Percentiles rank a stretch among this genome's conserved stretches.
Evolutionary conservation across 2,329 filamentous ascomycete species (phyloP).

Genomic region (Cladosporium velox): DNA sequence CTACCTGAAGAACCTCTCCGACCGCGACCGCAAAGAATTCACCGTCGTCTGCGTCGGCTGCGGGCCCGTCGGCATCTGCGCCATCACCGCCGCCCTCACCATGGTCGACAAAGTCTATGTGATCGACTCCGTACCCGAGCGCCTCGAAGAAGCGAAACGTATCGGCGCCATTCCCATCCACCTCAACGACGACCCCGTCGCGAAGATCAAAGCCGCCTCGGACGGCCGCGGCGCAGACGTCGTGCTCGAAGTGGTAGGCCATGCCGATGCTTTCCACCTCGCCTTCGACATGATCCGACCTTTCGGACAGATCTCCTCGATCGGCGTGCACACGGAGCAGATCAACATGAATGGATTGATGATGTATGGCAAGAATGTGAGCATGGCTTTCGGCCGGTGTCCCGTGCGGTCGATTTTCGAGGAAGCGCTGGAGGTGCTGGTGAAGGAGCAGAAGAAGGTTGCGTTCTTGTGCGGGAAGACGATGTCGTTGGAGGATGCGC

Average conservation of each 20-base stretch:
- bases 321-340: constrained; percentile 49
- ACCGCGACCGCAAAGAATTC: constrained; percentile 62
- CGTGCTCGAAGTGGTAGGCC: constrained; percentile 62
- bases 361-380: constrained; percentile 54
- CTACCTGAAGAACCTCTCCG: constrained; percentile 66
- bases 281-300: constrained; percentile 52
- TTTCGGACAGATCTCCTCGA: constrained; percentile 51
- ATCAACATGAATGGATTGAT: constrained; percentile 52
- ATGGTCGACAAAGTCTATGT: constrained; percentile 39
- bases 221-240: constrained; percentile 82
- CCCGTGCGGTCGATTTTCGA: constrained; percentile 54
- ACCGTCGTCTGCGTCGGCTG: constrained; percentile 82
- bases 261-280: constrained; percentile 51
- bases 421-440: constrained; percentile 48
- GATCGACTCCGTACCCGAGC: constrained; percentile 63
- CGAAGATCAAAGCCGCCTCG: constrained; percentile 72
- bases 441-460: constrained; percentile 52
- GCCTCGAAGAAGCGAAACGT: constrained; percentile 70
- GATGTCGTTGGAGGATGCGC: constrained; percentile 52
- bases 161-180: constrained; percentile 84
- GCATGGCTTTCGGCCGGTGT: constrained; percentile 53
- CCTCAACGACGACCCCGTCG: constrained; percentile 57
- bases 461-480: constrained; percentile 57
- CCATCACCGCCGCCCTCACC: constrained; percentile 43
- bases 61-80: constrained; percentile 78